Conservation (phyloP, 805 yeast species). For the Pichia exigua region DNA sequence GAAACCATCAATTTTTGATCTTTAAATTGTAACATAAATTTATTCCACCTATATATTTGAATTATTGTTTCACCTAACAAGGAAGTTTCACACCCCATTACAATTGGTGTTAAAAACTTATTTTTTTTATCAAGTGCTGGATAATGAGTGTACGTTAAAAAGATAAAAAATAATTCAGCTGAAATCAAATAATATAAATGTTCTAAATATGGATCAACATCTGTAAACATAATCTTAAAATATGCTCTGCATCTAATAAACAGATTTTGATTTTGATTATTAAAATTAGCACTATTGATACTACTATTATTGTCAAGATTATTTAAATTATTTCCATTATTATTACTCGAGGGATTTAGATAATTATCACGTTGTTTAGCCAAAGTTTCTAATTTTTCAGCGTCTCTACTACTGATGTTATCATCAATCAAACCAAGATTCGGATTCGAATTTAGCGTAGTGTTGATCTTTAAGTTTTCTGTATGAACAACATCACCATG, state of each 20-base stretch:
- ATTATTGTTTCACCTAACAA: conserved; percentile 11
- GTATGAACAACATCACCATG: not conserved
- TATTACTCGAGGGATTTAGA: not conserved
- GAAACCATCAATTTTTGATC: not conserved
- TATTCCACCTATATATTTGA: conserved; percentile 4
- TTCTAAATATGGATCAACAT: conserved; percentile 7
- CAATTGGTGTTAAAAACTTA: conserved; percentile 11
- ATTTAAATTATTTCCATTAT: not conserved
- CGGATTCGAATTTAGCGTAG: not conserved
- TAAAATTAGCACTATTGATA: not conserved
- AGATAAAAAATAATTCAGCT: conserved; percentile 11
- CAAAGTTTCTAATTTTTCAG: conserved; percentile 1
- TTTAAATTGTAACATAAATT: not conserved
- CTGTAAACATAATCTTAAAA: not conserved
- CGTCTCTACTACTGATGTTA: not conserved
- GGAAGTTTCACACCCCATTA: conserved; percentile 13
- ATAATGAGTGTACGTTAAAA: conserved; percentile 12
- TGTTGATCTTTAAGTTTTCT: not conserved
- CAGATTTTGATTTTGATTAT: not conserved
- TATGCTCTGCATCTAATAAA: no score
- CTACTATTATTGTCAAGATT: not conserved
- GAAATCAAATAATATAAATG: conserved; percentile 6
- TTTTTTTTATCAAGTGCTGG: conserved; percentile 10
- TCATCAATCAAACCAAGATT: not conserved
- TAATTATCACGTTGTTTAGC: conserved; percentile 7